Base-by-base conservation (phyloP, 116 monocot genomes). In the Papilionanthe hybrid region DNA sequence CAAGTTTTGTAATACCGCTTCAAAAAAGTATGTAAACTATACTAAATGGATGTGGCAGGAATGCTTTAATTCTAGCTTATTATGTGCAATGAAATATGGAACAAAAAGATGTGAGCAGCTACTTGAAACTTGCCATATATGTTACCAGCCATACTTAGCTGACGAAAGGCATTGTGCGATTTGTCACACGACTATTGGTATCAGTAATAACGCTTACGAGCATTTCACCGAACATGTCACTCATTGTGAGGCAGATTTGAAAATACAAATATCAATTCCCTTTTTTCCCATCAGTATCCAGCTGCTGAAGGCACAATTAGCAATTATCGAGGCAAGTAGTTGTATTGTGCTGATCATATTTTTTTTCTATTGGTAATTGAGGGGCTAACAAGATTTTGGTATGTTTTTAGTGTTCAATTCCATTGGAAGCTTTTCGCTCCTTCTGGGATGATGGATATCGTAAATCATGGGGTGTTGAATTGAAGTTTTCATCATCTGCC, bases 141-240 rank as follows among this genome's bases (percentile, higher is more conserved):
- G 97, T 69, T 97, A 84, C 81, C 82, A 83, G 48, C 87, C 84
- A 66, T 88, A 86, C 76, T 81, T 89, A 67, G 65, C 79, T 13
- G 88, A 97, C 78, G 97, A 94, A 55, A 89, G 77, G 55, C 97
- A 97, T 81, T 97, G 94, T 56, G 78, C 84, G 77, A 88, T 83
- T 56, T 96, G 96, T 82, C 93, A 93, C 45, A 84, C 66, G 73
- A 92, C 91, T 75, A 90, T 93, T 42, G 89, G 91, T 32, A 47
- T 71, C 43, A 81, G 75, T 71, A 77, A 86, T 72, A 83, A 86
- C 75, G 28, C 79, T 82, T 89, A 86, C 79, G 77, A 71, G 48
- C 75, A 75, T 77, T 86, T 90, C 79, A 77, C 86, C 43, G 90
- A 92, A 42, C 93, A 96, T 81, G 47, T 85, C 19, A 63, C 42